Evolutionary conservation across 371 early-diverging fungal genomes (phyloP).

Genomic region (Chytridium lagenaria): DNA sequence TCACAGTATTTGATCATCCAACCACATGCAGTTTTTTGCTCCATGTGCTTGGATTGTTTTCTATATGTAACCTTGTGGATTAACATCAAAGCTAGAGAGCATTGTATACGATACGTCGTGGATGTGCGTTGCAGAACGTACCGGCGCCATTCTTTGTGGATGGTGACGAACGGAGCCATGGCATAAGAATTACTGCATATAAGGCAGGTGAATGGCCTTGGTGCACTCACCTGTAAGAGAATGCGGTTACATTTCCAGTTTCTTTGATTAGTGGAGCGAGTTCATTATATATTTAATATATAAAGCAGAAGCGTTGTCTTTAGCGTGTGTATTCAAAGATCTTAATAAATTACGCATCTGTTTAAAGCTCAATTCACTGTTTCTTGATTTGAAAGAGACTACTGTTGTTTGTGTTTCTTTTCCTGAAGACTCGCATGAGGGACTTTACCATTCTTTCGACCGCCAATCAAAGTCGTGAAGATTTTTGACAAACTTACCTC

Average conservation of each 20-base stretch:
- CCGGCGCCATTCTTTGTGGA: background rate
- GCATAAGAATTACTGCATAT: background rate
- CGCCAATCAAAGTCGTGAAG: background rate
- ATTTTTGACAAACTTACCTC: background rate
- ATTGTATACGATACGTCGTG: too few species aligned
- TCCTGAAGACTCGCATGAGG: background rate
- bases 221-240: background rate
- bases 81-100: too few species aligned
- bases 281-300: background rate
- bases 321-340: background rate
- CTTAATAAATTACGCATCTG: background rate
- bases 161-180: conserved; percentile 11
- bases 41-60: too few species aligned
- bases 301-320: background rate
- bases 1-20: too few species aligned
- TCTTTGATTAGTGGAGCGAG: background rate
- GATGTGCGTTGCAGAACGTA: background rate
- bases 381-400: background rate
- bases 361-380: background rate
- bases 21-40: too few species aligned
- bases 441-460: background rate
- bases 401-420: background rate
- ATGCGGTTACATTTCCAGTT: background rate
- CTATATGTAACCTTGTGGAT: too few species aligned
- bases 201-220: background rate